phyloP scores from a whole-genome alignment of 2,329 filamentous ascomycete genomes.

The Talaromyces rugulosus region DNA sequence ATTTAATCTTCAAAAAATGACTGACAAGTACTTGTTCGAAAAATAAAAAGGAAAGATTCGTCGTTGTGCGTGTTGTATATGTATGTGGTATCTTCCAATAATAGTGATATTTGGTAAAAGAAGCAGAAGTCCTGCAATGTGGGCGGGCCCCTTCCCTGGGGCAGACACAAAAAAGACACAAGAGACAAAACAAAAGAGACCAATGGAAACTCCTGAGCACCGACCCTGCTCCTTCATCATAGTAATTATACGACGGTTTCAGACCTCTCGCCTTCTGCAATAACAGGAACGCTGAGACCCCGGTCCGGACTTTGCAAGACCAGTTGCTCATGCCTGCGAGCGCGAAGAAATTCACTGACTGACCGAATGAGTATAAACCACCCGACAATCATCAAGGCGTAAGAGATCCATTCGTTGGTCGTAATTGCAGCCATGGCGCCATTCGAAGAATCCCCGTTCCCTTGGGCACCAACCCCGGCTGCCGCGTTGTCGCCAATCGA shows the following conservation, averaged over 20 bases:
- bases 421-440: constrained; percentile 56
- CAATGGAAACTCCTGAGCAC: constrained; percentile 11
- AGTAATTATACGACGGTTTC: constrained; percentile 66
- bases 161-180: not conserved
- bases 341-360: constrained; percentile 85
- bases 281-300: constrained; percentile 76
- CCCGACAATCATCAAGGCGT: constrained; percentile 90
- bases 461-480: constrained; percentile 22
- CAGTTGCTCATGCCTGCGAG: constrained; percentile 84
- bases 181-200: not conserved
- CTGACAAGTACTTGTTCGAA: not conserved
- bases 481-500: constrained; percentile 51
- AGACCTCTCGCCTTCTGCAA: constrained; percentile 76
- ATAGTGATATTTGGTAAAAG: constrained; percentile 3
- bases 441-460: constrained; percentile 15
- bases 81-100: constrained; percentile 13
- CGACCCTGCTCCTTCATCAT: constrained; percentile 4
- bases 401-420: constrained; percentile 83
- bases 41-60: not conserved
- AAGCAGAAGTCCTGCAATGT: constrained; percentile 2
- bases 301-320: constrained; percentile 90
- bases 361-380: constrained; percentile 97
- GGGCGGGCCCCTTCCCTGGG: not conserved
- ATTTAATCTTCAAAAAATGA: not conserved
- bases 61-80: constrained; percentile 1